phyloP scores from a whole-genome alignment of 164 flowering plant species.

The Cinnamomum chago region DNA sequence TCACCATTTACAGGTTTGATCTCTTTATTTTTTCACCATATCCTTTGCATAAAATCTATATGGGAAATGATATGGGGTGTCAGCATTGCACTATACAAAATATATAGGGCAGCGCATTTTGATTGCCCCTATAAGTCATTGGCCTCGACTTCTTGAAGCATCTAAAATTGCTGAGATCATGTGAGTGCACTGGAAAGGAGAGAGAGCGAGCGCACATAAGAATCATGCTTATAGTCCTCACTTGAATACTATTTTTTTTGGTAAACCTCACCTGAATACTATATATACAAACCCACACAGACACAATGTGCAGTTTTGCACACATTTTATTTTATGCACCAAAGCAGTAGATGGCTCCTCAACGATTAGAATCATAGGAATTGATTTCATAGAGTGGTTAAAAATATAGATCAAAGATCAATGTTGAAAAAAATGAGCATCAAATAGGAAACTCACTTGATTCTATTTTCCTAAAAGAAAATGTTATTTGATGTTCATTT shows the following conservation, averaged over 20 bases:
- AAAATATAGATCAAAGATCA: no score
- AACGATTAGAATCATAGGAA: no score
- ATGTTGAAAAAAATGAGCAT: no score
- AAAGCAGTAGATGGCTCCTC: not conserved
- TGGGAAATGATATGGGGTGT: not conserved
- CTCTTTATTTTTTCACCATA: constrained; percentile 3
- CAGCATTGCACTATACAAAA: not conserved
- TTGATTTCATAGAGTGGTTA: no score
- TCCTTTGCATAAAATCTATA: not conserved
- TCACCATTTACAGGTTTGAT: constrained; percentile 81
- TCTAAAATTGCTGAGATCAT: not conserved
- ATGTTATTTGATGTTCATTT: no score
- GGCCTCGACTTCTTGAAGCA: not conserved
- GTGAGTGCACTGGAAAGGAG: not conserved
- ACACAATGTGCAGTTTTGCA: not conserved
- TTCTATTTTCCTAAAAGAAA: no score
- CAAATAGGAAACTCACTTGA: no score
- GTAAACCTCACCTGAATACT: no score
- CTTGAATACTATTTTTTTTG: no score
- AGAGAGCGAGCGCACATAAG: no score
- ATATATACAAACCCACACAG: not conserved
- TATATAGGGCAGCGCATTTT: not conserved
- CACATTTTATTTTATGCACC: not conserved
- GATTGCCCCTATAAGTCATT: not conserved
- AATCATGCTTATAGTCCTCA: not conserved